Base-by-base conservation (phyloP, 768 basidiomycete genomes). In the Amylocystis lapponica region DNA sequence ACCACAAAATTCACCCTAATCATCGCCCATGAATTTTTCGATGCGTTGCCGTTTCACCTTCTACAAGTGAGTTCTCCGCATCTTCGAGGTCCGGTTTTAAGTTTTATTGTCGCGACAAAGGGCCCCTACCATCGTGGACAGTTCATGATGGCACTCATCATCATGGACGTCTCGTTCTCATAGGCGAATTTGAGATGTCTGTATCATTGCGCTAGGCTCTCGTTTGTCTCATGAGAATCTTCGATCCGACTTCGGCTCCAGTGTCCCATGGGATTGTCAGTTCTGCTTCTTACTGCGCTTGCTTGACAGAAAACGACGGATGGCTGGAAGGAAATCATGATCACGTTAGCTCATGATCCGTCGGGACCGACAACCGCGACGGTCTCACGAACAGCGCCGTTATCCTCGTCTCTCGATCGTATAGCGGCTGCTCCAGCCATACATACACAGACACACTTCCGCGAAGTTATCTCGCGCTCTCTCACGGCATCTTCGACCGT, bases 1-100 rank as follows among this genome's bases (percentile, higher is more conserved):
- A 53, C 70, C 14, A 65, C 68, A 9, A 59, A 62, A 38, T 97
- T 82, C 61, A 93, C 92, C 0, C 80, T 96, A 70, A 61, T 96
- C 19, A 67, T 97, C 13, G 96, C 96, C 0, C 94, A 99, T 62
- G 96, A 98, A 58, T 95, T 98, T 66, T 98, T 99, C 49, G 96
- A 98, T 59, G 94, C 94, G 0, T 71, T 99, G 33, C 95, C 96
- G 0, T 81, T 97, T 36, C 89, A 96, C 61, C 68, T 93, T 27
- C 67, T 98, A 27, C 81, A 95, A 71, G 93, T 91, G 50, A 10
- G 70, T 58, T n/a, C 13, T 12, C n/a, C n/a, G n/a, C n/a, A 19
- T 5, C 30, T 4, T 17, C 23, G n/a, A n/a, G n/a, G n/a, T n/a
- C n/a, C n/a, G n/a, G n/a, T n/a, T n/a, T n/a, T n/a, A n/a, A n/a